These are phyloP conservation scores for Zalaria obscura DNA, from an alignment of 2,329 filamentous ascomycete species.

Conservation along the genomic window DNA sequence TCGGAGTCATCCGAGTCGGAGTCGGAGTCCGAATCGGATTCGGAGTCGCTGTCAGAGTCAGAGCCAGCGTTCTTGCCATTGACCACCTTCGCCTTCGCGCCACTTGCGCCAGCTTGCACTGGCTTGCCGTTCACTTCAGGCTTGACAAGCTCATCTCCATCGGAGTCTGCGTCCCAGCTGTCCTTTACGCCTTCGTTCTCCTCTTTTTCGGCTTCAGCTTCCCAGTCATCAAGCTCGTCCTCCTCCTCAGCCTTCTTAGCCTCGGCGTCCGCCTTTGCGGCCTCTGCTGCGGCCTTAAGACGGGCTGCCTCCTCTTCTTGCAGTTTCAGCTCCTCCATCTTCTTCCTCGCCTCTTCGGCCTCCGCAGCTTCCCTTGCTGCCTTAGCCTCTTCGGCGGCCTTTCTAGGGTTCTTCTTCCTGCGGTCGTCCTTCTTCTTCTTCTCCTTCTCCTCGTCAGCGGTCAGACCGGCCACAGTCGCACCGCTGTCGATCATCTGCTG, in stretches of 20 bases:
- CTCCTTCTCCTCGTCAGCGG: slow-evolving; percentile 60
- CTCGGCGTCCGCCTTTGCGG: slow-evolving; percentile 54
- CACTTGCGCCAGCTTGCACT: slow-evolving; percentile 12
- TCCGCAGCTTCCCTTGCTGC: slow-evolving; percentile 21
- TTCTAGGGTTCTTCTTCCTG: slow-evolving; percentile 60
- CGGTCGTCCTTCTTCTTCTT: slow-evolving; percentile 61
- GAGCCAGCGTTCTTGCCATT: slow-evolving; percentile 14
- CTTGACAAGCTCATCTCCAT: slow-evolving; percentile 44
- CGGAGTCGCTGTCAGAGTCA: slow-evolving; percentile 34
- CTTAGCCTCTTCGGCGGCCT: slow-evolving; percentile 41
- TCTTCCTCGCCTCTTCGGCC: slow-evolving; percentile 41
- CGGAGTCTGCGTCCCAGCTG: slow-evolving; percentile 81
- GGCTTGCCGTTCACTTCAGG: slow-evolving; percentile 20
- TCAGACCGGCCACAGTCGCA: slow-evolving; percentile 44
- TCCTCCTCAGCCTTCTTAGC: slow-evolving; percentile 48
- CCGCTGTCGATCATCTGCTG: slow-evolving; percentile 75
- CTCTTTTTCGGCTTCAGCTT: slow-evolving; percentile 61
- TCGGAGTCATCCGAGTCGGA: slow-evolving; percentile 59
- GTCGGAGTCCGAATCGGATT: slow-evolving; percentile 35
- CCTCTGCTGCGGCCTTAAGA: slow-evolving; percentile 62
- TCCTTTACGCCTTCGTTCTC: slow-evolving; percentile 76
- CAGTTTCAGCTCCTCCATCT: slow-evolving; percentile 38
- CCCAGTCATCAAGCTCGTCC: slow-evolving; percentile 69
- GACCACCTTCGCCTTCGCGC: slow-evolving; percentile 11
- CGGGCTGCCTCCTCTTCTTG: slow-evolving; percentile 58